Evolutionary conservation across 2,329 filamentous ascomycete species (phyloP), one percentile per base, ranked within the genome.

Genomic region (Plectosphaerella cucumerina): DNA sequence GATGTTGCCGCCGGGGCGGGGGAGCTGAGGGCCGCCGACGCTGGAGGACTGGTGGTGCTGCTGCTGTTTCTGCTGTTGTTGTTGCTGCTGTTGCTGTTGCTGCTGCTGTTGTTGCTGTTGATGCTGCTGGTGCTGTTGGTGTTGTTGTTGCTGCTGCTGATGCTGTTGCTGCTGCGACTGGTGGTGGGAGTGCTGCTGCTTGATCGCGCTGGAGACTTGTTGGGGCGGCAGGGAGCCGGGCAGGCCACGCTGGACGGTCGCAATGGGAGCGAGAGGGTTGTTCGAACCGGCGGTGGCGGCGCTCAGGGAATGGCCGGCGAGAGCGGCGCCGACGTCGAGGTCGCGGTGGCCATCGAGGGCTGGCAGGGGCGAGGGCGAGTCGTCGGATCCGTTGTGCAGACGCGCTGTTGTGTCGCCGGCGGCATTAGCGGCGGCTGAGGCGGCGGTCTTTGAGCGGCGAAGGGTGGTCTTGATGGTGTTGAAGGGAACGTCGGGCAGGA

Each of bases 401-500:
- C 47, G 21, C 9, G 8, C 26, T 8, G 26, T 31, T 4, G 26
- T 31, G 47, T 18, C 20, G 35, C 33, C 34, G 14, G 47, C 37
- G 5, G 21, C n/a, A 15, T 5, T 39, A 5, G 21, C 37, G 47
- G 35, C 6, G 11, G 18, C 17, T 20, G 35, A 6, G 2, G 47
- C 14, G 21, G 17, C 34, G 18, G 47, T 34, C 17, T 48, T 48
- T 11, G 47, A 48, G 9, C 47, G 37, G 5, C 47, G 47, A 9
- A 48, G 47, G 22, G 47, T 48, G 15, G 47, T 48, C 35, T 48
- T 48, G 47, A 48, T 48, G 35, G 47, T 48, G 35, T 48, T 48
- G 47, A 48, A 48, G 35, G 47, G 47, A 22, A 48, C 37, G 17
- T 48, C 47, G n/a, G 47, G 47, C 3, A 48, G 37, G n/a, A 42